Evolutionary conservation across 805 yeast genomes (phyloP).

Genomic region (Soucietia sequanensis): DNA sequence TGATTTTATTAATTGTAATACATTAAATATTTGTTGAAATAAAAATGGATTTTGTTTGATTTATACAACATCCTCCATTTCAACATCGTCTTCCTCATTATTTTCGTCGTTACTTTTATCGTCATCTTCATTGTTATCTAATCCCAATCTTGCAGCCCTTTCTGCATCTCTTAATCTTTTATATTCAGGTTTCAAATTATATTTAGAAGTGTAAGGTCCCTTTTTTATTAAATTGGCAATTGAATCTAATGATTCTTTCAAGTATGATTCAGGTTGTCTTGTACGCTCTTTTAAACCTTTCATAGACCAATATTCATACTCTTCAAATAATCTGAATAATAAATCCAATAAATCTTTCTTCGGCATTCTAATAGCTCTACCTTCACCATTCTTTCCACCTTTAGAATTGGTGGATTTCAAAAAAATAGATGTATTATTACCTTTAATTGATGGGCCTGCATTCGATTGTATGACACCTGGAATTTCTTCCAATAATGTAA

Average conservation of each 20-base stretch:
- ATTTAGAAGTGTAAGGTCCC: constrained; percentile 94
- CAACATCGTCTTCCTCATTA: constrained; percentile 65
- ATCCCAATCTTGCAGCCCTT: constrained; percentile 62
- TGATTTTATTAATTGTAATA: neutral
- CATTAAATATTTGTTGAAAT: too few relatives aligned
- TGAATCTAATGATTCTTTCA: constrained; percentile 86
- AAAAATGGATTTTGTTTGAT: neutral
- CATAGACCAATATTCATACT: constrained; percentile 94
- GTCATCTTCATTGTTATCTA: constrained; percentile 38
- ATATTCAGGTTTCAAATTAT: constrained; percentile 86
- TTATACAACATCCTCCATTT: constrained; percentile 69
- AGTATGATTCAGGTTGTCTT: constrained; percentile 89
- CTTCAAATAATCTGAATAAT: constrained; percentile 86
- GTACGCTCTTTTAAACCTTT: constrained; percentile 93
- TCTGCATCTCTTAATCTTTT: constrained; percentile 76
- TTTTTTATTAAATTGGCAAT: constrained; percentile 88
- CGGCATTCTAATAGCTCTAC: constrained; percentile 92
- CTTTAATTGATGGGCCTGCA: constrained; percentile 78
- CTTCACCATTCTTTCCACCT: constrained; percentile 60
- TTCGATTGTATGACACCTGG: constrained; percentile 88
- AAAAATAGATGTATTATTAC: constrained; percentile 67
- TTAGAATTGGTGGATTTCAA: constrained; percentile 41
- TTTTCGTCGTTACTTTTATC: constrained; percentile 63
- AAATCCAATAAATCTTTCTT: constrained; percentile 86
- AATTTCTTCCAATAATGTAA: constrained; percentile 69